Base-by-base conservation (phyloP, 805 yeast species). In the Starmerella bacillaris region DNA sequence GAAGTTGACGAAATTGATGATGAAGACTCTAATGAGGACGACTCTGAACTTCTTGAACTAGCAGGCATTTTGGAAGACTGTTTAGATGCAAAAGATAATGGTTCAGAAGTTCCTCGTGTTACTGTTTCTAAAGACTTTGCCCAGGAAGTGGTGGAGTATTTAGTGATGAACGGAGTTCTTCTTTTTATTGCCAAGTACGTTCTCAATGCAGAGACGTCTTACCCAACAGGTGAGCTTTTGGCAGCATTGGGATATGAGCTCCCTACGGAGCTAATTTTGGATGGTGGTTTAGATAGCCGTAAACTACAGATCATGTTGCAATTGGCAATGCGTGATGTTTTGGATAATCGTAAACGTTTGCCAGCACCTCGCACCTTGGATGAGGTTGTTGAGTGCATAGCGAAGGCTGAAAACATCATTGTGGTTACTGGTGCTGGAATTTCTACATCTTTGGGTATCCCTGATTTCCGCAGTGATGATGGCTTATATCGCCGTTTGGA, bases 361-460 rank as follows among this genome's bases (percentile, higher is more conserved):
- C 40, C 39, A 15, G 14, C 6, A 18, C 49, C 48, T 3, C 49
- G 50, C 18, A 68, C 75, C 0, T 47, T 79, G 2, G 76, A 72
- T 8, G 70, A 73, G 40, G 70, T 76, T 2, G 54, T 69, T 2
- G 60, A 58, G 2, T 65, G 67, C 24, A 60, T 84, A 17, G 44
- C 59, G n/a, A 58, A 57, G 5, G 69, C 89, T 0, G 50, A 63
- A 11, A 74, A 70, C 27, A 64, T 83, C 8, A 49, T 84, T 39
- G 83, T 83, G 0, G 53, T 83, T 17, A 79, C 94, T 0, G 95
- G 95, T 12, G 95, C 95, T 0, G 95, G 95, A 18, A 80, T 83
- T 36, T 78, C 92, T 24, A 82, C 94, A 3, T 71, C 82, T 1
- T 57, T 82, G 36, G 94, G 94, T 5, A 83, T 82, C 36, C 94